Percentiles rank a stretch among this genome's conserved stretches.
Conservation (phyloP, 176 grass and related monocot genomes). For the Melocanna baccifera region DNA sequence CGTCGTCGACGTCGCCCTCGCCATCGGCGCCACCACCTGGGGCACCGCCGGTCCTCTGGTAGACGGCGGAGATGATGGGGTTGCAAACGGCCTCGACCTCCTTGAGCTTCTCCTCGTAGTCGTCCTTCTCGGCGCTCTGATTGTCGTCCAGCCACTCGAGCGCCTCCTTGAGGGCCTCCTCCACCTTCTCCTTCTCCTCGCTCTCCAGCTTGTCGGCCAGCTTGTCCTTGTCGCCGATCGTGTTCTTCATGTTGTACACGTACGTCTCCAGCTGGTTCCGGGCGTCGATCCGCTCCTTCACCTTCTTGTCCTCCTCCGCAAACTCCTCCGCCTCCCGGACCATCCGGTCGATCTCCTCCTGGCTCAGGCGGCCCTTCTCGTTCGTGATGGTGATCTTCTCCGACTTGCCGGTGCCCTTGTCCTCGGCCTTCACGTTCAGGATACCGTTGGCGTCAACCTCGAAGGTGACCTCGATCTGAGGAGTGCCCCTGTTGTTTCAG, state of each 20-base stretch:
- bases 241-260: conserved; percentile 83
- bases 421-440: conserved; percentile 62
- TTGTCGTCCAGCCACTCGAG: conserved; percentile 73
- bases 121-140: conserved; percentile 64
- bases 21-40: neutral
- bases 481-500: conserved; percentile 42
- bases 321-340: conserved; percentile 67
- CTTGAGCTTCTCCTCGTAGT: conserved; percentile 79
- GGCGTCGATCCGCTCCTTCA: conserved; percentile 65
- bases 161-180: conserved; percentile 66
- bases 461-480: conserved; percentile 63
- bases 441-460: conserved; percentile 74
- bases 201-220: conserved; percentile 63
- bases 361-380: conserved; percentile 70
- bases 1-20: conserved; percentile 25
- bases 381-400: conserved; percentile 85
- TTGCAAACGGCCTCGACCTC: conserved; percentile 78
- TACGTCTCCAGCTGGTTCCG: conserved; percentile 69
- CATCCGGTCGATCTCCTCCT: conserved; percentile 81
- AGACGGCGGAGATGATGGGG: conserved; percentile 62
- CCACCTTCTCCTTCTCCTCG: conserved; percentile 82
- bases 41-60: conserved; percentile 52
- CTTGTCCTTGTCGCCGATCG: conserved; percentile 64
- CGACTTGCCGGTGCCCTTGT: conserved; percentile 62
- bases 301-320: conserved; percentile 67